phyloP scores from a whole-genome alignment of 176 grass and related monocot species.

The Hordeum vulgare region MorexV3_pseudomolecules_assembly NC_058519.1:657080061-657080560 shows the following conservation, averaged over 20 bases:
- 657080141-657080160: slow-evolving; percentile 59
- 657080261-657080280: neutral
- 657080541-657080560: neutral
- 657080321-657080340: neutral
- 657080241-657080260: slow-evolving; percentile 6
- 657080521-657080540: neutral
- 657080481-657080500: neutral
- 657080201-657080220: slow-evolving; percentile 86
- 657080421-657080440: neutral
- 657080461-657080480: no score
- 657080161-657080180: slow-evolving; percentile 73
- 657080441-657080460: no score
- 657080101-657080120: slow-evolving; percentile 73
- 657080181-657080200: slow-evolving; percentile 39
- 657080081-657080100: slow-evolving; percentile 89
- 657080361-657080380: neutral
- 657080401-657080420: neutral
- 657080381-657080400: neutral
- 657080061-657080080: slow-evolving; percentile 66
- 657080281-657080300: slow-evolving; percentile 3
- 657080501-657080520: neutral
- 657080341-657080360: neutral
- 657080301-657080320: neutral
- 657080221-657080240: slow-evolving; percentile 65
- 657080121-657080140: slow-evolving; percentile 52